Percentiles rank a stretch among this genome's conserved stretches.
Evolutionary conservation across 2,329 filamentous ascomycete species (phyloP).

Genomic region (Macrophomina tecta): DNA sequence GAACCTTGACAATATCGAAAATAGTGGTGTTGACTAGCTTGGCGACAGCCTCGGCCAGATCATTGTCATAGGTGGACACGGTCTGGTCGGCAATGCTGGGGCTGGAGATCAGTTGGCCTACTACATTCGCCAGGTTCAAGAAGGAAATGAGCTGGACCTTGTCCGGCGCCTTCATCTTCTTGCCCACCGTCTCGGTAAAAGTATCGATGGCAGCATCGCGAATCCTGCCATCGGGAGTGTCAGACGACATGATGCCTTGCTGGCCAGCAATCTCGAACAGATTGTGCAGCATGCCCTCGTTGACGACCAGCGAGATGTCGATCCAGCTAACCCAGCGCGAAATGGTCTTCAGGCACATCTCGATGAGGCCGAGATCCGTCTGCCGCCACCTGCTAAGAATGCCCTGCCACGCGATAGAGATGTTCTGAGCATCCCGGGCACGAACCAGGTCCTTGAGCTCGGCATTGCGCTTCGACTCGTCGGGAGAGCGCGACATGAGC

Average conservation of each 20-base stretch:
- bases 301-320: constrained; percentile 92
- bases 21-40: constrained; percentile 93
- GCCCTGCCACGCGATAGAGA: constrained; percentile 89
- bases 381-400: constrained; percentile 79
- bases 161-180: constrained; percentile 95
- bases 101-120: constrained; percentile 83
- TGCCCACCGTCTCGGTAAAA: constrained; percentile 92
- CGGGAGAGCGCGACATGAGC: constrained; percentile 76
- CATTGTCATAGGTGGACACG: constrained; percentile 89
- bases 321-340: constrained; percentile 99
- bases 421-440: constrained; percentile 83
- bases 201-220: constrained; percentile 92
- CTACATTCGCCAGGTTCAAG: constrained; percentile 83
- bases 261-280: constrained; percentile 86
- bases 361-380: constrained; percentile 72
- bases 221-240: constrained; percentile 71
- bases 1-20: constrained; percentile 82
- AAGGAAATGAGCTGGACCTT: constrained; percentile 95
- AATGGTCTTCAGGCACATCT: constrained; percentile 89
- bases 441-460: constrained; percentile 91
- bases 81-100: constrained; percentile 79
- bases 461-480: constrained; percentile 83
- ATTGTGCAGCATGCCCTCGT: constrained; percentile 76
- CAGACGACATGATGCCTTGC: constrained; percentile 64
- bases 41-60: constrained; percentile 91